phyloP scores from a whole-genome alignment of 176 grass and related monocot genomes.

The Stipa capillata region DNA sequence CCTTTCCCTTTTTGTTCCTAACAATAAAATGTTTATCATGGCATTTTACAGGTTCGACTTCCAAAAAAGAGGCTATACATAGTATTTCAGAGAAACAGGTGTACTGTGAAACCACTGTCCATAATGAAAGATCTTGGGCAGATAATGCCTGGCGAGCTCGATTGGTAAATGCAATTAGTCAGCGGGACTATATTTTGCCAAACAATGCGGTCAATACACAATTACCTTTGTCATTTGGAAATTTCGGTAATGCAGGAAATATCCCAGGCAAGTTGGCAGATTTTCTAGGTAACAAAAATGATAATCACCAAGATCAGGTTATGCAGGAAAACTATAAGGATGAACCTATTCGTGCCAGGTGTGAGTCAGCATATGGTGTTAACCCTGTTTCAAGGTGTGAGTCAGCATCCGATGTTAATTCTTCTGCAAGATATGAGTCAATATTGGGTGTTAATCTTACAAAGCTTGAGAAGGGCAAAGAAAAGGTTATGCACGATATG shows the following conservation, averaged over 20 bases:
- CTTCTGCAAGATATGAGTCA: background rate
- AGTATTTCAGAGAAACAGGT: constrained; percentile 31
- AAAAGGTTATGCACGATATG: constrained; percentile 49
- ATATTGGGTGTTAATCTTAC: background rate
- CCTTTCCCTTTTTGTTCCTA: background rate
- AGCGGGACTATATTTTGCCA: constrained; percentile 12
- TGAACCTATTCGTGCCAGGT: background rate
- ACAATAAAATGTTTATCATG: background rate
- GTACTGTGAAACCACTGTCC: constrained; percentile 9
- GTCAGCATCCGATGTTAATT: constrained; percentile 5
- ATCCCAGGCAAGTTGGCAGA: constrained; percentile 4
- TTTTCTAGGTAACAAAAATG: constrained; percentile 11
- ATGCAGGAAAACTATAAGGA: too few relatives aligned
- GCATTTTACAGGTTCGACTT: constrained; percentile 28
- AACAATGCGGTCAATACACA: constrained; percentile 16
- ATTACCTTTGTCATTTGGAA: constrained; percentile 1
- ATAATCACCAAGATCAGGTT: constrained; percentile 13
- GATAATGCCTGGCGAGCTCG: constrained; percentile 43
- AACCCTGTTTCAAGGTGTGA: background rate
- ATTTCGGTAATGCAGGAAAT: constrained; percentile 7
- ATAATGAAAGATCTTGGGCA: constrained; percentile 28
- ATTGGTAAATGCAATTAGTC: constrained; percentile 32
- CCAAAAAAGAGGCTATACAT: constrained; percentile 21
- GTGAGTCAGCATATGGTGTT: constrained; percentile 6
- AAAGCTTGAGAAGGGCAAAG: constrained; percentile 61